phyloP scores from a whole-genome alignment of 2,329 filamentous ascomycete species.

The Fusarium irregulare region DNA sequence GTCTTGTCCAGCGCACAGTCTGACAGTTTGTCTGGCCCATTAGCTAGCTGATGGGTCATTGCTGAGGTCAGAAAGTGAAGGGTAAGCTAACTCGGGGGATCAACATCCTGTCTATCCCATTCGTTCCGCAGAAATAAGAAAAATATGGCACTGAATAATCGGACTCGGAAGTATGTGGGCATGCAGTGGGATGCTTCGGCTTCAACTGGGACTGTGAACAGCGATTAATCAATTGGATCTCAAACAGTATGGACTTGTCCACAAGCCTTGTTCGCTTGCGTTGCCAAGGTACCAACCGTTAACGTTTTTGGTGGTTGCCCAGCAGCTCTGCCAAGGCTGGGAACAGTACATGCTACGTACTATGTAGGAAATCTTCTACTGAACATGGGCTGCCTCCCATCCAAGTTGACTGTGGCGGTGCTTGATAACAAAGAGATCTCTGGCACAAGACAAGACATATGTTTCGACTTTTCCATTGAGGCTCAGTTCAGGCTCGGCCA shows the following conservation, averaged over 20 bases:
- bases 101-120: conserved; percentile 39
- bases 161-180: conserved; percentile 23
- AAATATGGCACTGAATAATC: conserved; percentile 10
- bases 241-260: conserved; percentile 30
- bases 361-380: conserved; percentile 5
- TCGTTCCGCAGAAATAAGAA: neutral
- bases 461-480: conserved; percentile 7
- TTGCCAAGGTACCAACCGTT: conserved; percentile 38
- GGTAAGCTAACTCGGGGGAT: conserved; percentile 27
- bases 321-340: conserved; percentile 37
- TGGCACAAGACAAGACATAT: conserved; percentile 4
- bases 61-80: conserved; percentile 19
- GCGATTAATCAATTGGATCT: conserved; percentile 7
- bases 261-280: conserved; percentile 33
- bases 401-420: conserved; percentile 7
- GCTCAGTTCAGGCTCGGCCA: conserved; percentile 19
- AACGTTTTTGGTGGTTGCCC: conserved; percentile 33
- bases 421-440: conserved; percentile 16
- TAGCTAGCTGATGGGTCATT: conserved; percentile 2
- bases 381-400: conserved; percentile 35
- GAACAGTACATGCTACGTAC: conserved; percentile 16
- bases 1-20: conserved; percentile 13
- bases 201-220: neutral
- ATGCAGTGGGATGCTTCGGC: conserved; percentile 2
- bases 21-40: conserved; percentile 9